Conservation (phyloP, 139 green algal species). For the Chlorella sp. region DNA sequence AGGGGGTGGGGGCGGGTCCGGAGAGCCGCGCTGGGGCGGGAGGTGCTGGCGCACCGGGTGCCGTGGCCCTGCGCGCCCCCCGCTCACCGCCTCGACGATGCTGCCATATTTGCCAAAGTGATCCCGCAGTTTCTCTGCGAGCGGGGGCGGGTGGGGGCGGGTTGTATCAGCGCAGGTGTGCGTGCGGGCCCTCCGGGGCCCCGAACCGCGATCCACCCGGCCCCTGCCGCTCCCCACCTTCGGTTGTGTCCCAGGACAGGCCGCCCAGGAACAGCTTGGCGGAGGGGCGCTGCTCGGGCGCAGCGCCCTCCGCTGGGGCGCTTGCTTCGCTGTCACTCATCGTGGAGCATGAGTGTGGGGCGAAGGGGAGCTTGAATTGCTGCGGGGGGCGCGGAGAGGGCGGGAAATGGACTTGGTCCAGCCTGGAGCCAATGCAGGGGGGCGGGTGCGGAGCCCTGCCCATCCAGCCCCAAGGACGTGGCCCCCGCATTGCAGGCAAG, state of each 20-base stretch:
- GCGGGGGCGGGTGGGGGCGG: background rate
- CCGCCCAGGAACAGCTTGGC: conserved; percentile 81
- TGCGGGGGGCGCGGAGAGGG: too few species aligned
- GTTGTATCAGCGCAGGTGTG: background rate
- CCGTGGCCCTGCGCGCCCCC: background rate
- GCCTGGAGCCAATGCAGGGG: too few species aligned
- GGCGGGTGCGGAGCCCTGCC: too few species aligned
- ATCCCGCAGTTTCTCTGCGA: conserved; percentile 69
- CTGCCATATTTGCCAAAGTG: conserved; percentile 80
- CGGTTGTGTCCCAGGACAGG: conserved; percentile 73
- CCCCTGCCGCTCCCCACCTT: conserved; percentile 56
- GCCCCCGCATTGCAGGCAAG: too few species aligned
- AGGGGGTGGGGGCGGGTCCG: background rate
- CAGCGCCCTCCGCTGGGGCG: too few species aligned
- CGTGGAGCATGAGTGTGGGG: too few species aligned
- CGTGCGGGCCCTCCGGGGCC: background rate
- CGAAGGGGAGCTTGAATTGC: background rate
- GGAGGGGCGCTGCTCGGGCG: background rate
- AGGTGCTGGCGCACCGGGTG: background rate
- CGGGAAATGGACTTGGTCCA: too few species aligned
- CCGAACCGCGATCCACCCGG: too few species aligned
- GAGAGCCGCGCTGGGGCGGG: background rate
- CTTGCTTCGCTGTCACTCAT: background rate
- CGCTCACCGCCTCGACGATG: conserved; percentile 74
- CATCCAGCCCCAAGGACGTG: too few species aligned